phyloP scores from a whole-genome alignment of 208 protist genomes.

The Leishmania major region DNA sequence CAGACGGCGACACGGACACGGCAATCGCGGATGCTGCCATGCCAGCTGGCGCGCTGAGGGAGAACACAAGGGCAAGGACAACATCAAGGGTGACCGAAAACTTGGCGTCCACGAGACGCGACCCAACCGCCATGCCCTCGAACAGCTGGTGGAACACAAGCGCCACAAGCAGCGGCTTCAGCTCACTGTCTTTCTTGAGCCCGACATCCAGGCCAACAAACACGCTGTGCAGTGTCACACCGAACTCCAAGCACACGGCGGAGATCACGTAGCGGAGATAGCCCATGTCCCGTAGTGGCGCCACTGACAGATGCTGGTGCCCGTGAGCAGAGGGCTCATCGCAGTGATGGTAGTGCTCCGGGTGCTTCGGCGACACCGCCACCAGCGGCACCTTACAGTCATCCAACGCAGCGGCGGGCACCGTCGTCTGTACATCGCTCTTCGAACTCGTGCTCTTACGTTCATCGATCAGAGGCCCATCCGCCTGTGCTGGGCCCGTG shows the following conservation, averaged over 20 bases:
- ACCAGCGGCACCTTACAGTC: not conserved
- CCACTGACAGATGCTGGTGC: conserved; percentile 35
- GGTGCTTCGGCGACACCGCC: not conserved
- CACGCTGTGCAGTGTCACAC: conserved; percentile 69
- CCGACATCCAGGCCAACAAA: conserved; percentile 71
- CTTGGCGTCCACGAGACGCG: conserved; percentile 59
- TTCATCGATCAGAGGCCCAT: not conserved
- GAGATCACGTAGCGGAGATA: conserved; percentile 34
- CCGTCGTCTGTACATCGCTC: not conserved
- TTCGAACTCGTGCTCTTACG: too few relatives aligned
- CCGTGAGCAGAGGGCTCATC: not conserved
- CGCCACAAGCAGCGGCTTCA: conserved; percentile 56
- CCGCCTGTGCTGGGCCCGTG: not conserved
- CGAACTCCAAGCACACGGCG: conserved; percentile 70
- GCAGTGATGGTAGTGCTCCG: not conserved
- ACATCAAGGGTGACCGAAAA: conserved; percentile 42
- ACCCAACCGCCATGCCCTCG: conserved; percentile 70
- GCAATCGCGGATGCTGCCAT: conserved; percentile 35
- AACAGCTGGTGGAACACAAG: conserved; percentile 77
- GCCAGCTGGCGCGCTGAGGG: conserved; percentile 50
- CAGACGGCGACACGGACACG: conserved; percentile 30
- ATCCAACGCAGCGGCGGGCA: not conserved
- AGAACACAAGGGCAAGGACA: conserved; percentile 47
- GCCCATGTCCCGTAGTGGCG: conserved; percentile 23
- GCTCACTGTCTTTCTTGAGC: conserved; percentile 45